These are phyloP conservation scores for Paramecium octaurelia DNA, from an alignment of 73 alveolate species.

Conservation along the genomic window DNA sequence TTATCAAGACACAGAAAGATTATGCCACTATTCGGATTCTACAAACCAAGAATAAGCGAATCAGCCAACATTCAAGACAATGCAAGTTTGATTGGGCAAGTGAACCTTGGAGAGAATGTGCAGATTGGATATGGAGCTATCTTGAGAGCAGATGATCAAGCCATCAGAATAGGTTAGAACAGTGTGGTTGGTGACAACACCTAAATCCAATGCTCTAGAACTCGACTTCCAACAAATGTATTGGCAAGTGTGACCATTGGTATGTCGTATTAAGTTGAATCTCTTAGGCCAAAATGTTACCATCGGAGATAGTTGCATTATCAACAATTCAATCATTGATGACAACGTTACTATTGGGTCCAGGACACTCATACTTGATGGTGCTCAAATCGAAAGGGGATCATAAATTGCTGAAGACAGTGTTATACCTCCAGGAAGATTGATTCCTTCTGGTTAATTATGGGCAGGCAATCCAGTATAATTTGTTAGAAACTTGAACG, in stretches of 20 bases:
- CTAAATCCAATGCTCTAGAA: constrained; percentile 64
- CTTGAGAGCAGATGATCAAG: constrained; percentile 71
- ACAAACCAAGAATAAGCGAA: constrained; percentile 57
- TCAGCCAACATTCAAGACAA: constrained; percentile 71
- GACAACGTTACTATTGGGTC: constrained; percentile 78
- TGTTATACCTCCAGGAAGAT: constrained; percentile 87
- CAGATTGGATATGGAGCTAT: constrained; percentile 76
- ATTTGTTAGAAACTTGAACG: constrained; percentile 65
- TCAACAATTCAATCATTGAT: constrained; percentile 72
- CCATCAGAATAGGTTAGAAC: constrained; percentile 71
- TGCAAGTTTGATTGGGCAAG: constrained; percentile 80
- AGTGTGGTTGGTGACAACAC: constrained; percentile 80
- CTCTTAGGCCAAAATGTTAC: constrained; percentile 64
- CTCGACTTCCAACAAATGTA: constrained; percentile 74
- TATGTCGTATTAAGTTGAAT: background rate
- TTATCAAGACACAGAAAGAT: constrained; percentile 71
- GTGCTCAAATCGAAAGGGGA: constrained; percentile 81
- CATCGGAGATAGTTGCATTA: constrained; percentile 68
- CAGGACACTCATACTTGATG: constrained; percentile 72
- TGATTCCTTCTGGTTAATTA: constrained; percentile 81
- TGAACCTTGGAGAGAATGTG: constrained; percentile 65
- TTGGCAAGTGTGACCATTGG: constrained; percentile 72
- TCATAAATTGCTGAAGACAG: constrained; percentile 70
- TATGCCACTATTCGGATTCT: constrained; percentile 69
- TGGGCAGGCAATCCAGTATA: constrained; percentile 92